These are phyloP conservation scores for Pseudoscleropodium purum DNA, from an alignment of 225 moss, liverwort and hornwort genomes.

Conservation along the genomic window DNA sequence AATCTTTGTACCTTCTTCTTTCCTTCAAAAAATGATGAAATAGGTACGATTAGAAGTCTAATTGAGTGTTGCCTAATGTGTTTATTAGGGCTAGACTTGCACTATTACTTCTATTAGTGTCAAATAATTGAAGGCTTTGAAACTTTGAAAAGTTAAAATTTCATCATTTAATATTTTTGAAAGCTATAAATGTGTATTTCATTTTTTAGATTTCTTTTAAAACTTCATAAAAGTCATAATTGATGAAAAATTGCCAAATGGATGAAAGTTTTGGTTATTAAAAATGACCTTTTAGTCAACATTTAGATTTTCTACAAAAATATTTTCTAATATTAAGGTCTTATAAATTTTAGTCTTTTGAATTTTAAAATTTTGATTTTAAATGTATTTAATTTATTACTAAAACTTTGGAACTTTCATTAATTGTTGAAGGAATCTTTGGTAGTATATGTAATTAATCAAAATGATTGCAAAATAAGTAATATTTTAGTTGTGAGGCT, in stretches of 20 bases:
- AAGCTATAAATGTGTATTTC: background rate
- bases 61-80: background rate
- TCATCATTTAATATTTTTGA: background rate
- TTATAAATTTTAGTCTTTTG: background rate
- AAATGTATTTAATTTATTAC: background rate
- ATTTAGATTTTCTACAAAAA: background rate
- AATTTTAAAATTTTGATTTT: too few species aligned
- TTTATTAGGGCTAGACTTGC: rapidly evolving
- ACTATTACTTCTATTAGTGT: background rate
- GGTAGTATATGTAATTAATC: too few species aligned
- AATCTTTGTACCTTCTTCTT: background rate
- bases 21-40: background rate
- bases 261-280: background rate
- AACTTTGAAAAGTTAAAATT: background rate
- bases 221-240: background rate
- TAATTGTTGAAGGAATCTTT: background rate
- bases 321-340: background rate
- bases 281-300: background rate
- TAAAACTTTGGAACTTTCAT: background rate
- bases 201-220: too few species aligned
- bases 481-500: too few species aligned
- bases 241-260: background rate
- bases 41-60: background rate
- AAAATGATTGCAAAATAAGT: too few species aligned
- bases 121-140: background rate